phyloP scores from a whole-genome alignment of 768 basidiomycete species.

The Leucocoprinus birnbaumii region DNA sequence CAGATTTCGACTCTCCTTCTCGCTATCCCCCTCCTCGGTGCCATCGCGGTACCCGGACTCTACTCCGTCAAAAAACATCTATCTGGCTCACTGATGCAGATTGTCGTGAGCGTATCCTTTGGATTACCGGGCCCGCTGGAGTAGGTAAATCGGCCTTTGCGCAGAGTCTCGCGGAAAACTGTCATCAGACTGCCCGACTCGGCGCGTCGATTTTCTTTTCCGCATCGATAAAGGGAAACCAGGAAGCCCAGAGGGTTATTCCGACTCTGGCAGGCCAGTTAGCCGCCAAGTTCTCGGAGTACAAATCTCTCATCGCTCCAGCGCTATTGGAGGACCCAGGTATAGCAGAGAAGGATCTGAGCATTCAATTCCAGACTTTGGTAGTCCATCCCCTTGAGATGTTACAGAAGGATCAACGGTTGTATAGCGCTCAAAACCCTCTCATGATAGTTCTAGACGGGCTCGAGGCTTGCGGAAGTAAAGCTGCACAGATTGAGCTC shows the following conservation, averaged over 20 bases:
- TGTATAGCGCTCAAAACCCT: not conserved
- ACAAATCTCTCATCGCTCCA: not conserved
- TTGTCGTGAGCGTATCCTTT: not conserved
- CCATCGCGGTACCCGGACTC: not conserved
- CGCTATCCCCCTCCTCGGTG: not conserved
- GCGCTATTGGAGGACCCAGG: not conserved
- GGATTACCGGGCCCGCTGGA: conserved; percentile 3
- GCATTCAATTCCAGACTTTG: not conserved
- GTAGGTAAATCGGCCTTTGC: not conserved
- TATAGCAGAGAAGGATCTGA: not conserved
- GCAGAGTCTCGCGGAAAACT: conserved; percentile 1
- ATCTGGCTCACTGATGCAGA: not conserved
- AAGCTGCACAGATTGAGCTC: not conserved
- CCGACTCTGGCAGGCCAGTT: not conserved
- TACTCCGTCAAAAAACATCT: not conserved
- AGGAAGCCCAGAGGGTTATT: not conserved
- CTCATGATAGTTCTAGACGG: conserved; percentile 1
- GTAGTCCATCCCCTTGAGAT: not conserved
- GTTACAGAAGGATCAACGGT: not conserved
- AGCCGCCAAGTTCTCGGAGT: not conserved
- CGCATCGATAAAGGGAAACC: not conserved
- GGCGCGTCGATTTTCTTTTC: not conserved
- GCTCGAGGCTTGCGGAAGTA: not conserved
- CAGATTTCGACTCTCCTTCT: not conserved
- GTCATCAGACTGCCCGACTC: not conserved